Evolutionary conservation across 2,329 filamentous ascomycete genomes (phyloP).

Genomic region (Pleoardoris graminearum): DNA sequence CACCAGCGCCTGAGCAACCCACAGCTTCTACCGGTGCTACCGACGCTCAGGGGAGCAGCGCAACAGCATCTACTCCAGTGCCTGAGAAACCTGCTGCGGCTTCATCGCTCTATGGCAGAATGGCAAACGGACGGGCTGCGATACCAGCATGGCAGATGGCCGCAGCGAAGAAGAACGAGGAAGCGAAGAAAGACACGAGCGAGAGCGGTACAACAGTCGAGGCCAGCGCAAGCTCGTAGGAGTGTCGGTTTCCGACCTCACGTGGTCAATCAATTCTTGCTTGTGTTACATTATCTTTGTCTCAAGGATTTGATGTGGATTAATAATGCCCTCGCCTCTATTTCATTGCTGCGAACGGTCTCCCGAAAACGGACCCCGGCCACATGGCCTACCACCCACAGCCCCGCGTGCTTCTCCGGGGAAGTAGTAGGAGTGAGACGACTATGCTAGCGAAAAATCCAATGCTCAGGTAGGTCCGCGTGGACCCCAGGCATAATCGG

Average conservation of each 20-base stretch:
- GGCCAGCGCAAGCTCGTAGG: conserved; percentile 33
- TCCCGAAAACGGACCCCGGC: too few relatives aligned
- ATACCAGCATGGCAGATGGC: conserved; percentile 61
- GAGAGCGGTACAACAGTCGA: conserved; percentile 44
- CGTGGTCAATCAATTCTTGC: background rate
- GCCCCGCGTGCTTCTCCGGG: too few relatives aligned
- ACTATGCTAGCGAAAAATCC: too few relatives aligned
- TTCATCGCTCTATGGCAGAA: conserved; percentile 36
- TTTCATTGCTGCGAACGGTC: too few relatives aligned
- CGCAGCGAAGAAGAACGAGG: conserved; percentile 52
- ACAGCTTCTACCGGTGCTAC: conserved; percentile 15
- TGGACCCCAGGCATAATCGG: too few relatives aligned
- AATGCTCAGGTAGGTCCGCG: too few relatives aligned
- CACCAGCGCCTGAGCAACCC: conserved; percentile 23
- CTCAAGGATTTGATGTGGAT: too few relatives aligned
- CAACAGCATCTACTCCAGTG: conserved; percentile 24
- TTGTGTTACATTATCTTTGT: conserved; percentile 6
- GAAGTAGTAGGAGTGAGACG: too few relatives aligned
- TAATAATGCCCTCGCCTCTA: too few relatives aligned
- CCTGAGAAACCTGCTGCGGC: conserved; percentile 32
- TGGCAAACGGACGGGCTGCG: conserved; percentile 45
- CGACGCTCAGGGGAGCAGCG: conserved; percentile 27
- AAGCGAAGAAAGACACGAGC: conserved; percentile 49
- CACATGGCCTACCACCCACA: too few relatives aligned
- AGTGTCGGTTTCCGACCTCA: background rate